Percentiles rank a stretch among this genome's conserved stretches.
These are phyloP conservation scores for Leucocoprinus sp. DNA, from an alignment of 768 basidiomycete genomes.

Conservation along the genomic window DNA sequence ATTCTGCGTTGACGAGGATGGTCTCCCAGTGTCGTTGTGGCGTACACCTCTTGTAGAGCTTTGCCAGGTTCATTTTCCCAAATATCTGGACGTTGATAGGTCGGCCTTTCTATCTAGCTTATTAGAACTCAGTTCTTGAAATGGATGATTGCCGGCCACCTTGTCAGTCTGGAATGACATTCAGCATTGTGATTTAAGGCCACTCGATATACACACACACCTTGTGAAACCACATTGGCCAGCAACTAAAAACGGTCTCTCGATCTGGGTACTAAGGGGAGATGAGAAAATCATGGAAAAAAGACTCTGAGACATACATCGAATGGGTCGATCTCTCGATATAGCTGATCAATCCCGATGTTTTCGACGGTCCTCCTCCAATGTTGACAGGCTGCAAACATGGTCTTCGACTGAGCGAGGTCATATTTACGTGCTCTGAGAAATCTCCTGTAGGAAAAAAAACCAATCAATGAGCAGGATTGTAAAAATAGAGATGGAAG, in stretches of 20 bases:
- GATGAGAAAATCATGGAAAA: background rate
- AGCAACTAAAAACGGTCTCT: constrained; percentile 59
- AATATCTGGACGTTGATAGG: constrained; percentile 64
- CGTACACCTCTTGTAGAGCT: constrained; percentile 47
- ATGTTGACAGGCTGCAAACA: constrained; percentile 58
- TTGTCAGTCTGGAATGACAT: constrained; percentile 53
- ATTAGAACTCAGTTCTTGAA: constrained; percentile 1
- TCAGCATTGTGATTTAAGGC: background rate
- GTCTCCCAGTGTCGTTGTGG: constrained; percentile 58
- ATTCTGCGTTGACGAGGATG: constrained; percentile 58
- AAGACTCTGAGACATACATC: constrained; percentile 35
- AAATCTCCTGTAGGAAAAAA: constrained; percentile 66
- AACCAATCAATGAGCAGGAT: background rate
- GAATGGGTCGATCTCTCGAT: constrained; percentile 55
- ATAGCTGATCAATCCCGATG: constrained; percentile 58
- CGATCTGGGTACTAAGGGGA: constrained; percentile 56
- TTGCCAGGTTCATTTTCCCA: constrained; percentile 48
- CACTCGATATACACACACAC: constrained; percentile 23
- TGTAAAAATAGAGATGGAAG: background rate
- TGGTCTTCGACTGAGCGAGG: constrained; percentile 48
- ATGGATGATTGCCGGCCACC: constrained; percentile 24
- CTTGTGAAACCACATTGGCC: constrained; percentile 80
- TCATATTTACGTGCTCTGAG: constrained; percentile 65
- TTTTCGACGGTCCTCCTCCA: constrained; percentile 63
- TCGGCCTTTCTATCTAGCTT: constrained; percentile 48